A percentile compares a stretch with the other conserved stretches of the same genome.
phyloP scores from a whole-genome alignment of 2,329 filamentous ascomycete species.

The Aureobasidium sp. region DNA sequence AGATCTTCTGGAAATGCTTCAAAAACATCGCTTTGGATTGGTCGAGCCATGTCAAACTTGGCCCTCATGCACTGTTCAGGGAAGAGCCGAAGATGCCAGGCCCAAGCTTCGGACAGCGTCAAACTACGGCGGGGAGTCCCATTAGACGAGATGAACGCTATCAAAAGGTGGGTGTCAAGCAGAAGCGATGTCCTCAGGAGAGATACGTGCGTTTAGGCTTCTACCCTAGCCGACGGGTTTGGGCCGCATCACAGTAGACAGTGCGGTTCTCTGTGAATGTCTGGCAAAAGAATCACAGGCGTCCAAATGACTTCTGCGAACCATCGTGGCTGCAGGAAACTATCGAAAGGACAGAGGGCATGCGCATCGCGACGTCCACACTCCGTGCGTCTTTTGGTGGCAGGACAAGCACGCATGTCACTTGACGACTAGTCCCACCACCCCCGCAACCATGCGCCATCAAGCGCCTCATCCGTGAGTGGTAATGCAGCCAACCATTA shows the following conservation, averaged over 20 bases:
- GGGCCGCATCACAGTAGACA: not conserved
- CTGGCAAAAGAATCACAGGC: not conserved
- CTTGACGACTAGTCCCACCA: conserved; percentile 13
- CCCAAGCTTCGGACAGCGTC: conserved; percentile 10
- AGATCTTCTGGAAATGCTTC: conserved; percentile 13
- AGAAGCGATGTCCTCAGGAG: conserved; percentile 7
- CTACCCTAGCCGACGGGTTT: not conserved
- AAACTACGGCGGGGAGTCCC: conserved; percentile 7
- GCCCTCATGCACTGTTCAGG: conserved; percentile 6
- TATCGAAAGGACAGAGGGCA: conserved; percentile 11
- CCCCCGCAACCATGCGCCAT: conserved; percentile 13
- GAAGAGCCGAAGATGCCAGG: conserved; percentile 10
- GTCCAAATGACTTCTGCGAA: conserved; percentile 10
- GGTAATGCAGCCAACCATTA: conserved; percentile 14
- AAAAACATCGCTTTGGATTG: conserved; percentile 1
- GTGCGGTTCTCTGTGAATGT: not conserved
- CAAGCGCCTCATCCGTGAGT: conserved; percentile 12
- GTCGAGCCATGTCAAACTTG: not conserved
- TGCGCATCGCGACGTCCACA: not conserved
- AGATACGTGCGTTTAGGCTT: conserved; percentile 1
- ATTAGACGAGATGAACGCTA: conserved; percentile 10
- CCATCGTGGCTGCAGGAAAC: conserved; percentile 13
- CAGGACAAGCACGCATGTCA: conserved; percentile 12
- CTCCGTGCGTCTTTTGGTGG: conserved; percentile 1
- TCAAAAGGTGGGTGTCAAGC: conserved; percentile 11